Conservation (phyloP, 140 eudicot species). For the Cichorium intybus region DNA sequence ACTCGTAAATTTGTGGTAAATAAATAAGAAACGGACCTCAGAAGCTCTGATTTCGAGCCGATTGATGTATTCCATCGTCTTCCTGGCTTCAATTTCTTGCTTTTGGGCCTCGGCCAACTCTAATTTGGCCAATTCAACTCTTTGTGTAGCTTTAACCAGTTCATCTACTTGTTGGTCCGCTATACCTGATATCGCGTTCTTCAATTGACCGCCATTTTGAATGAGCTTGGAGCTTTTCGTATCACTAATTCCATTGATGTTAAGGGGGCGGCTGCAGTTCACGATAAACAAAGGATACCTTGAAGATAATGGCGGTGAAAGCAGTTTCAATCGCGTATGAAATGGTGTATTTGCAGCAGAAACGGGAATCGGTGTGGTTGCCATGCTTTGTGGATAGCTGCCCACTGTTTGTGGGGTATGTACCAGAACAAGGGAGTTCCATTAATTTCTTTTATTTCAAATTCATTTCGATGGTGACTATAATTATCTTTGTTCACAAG, state of each 20-base stretch:
- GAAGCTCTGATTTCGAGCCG: slow-evolving; percentile 53
- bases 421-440: slow-evolving; percentile 1
- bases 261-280: slow-evolving; percentile 29
- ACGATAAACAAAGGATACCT: slow-evolving; percentile 8
- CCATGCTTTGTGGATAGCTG: slow-evolving; percentile 39
- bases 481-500: no score
- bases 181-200: slow-evolving; percentile 18
- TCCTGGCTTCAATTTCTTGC: slow-evolving; percentile 57
- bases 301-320: slow-evolving; percentile 9
- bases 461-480: neutral
- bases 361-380: slow-evolving; percentile 35
- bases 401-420: neutral
- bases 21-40: slow-evolving; percentile 41
- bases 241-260: neutral
- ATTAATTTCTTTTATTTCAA: neutral
- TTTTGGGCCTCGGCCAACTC: slow-evolving; percentile 52
- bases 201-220: slow-evolving; percentile 20
- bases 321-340: slow-evolving; percentile 12
- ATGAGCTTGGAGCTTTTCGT: slow-evolving; percentile 13
- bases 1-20: neutral
- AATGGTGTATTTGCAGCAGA: slow-evolving; percentile 28
- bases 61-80: slow-evolving; percentile 39
- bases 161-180: slow-evolving; percentile 31
- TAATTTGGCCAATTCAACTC: slow-evolving; percentile 50
- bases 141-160: slow-evolving; percentile 42